Conservation (phyloP, 768 basidiomycete species). For the Russula vinacea region DNA sequence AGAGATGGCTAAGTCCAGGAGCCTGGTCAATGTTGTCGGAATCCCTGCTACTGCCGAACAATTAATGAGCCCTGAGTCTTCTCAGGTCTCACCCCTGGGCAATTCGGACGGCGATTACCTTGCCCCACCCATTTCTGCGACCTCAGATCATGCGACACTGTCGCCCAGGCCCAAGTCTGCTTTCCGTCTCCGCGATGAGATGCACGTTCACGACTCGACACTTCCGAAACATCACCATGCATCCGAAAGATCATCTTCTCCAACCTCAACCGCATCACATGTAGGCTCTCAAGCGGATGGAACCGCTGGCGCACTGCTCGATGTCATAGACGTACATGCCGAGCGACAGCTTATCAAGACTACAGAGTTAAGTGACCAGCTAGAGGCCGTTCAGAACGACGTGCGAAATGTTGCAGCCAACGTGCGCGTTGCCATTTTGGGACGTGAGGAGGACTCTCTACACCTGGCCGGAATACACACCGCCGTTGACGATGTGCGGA, state of each 20-base stretch:
- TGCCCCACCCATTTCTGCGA: constrained; percentile 22
- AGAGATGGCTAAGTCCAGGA: background rate
- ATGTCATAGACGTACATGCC: constrained; percentile 27
- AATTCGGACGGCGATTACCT: constrained; percentile 6
- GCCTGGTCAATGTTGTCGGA: background rate
- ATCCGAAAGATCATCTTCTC: background rate
- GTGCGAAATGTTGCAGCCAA: constrained; percentile 16
- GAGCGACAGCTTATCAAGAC: constrained; percentile 29
- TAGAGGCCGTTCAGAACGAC: constrained; percentile 22
- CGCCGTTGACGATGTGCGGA: constrained; percentile 17
- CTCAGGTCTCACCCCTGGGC: background rate
- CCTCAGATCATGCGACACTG: constrained; percentile 8
- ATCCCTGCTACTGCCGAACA: background rate
- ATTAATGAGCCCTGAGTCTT: background rate
- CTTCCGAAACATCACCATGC: background rate
- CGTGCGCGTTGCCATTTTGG: constrained; percentile 21
- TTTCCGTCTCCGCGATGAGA: constrained; percentile 29
- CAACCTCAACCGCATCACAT: constrained; percentile 10
- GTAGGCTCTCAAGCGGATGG: constrained; percentile 15
- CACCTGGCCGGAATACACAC: constrained; percentile 28
- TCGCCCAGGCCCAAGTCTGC: constrained; percentile 27
- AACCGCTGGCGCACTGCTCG: constrained; percentile 18
- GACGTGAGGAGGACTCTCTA: constrained; percentile 19
- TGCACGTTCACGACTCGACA: constrained; percentile 16
- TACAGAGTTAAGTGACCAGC: constrained; percentile 14